Conservation (phyloP, 495 filamentous ascomycete genomes). For the Lasiosphaeria hispida region DNA sequence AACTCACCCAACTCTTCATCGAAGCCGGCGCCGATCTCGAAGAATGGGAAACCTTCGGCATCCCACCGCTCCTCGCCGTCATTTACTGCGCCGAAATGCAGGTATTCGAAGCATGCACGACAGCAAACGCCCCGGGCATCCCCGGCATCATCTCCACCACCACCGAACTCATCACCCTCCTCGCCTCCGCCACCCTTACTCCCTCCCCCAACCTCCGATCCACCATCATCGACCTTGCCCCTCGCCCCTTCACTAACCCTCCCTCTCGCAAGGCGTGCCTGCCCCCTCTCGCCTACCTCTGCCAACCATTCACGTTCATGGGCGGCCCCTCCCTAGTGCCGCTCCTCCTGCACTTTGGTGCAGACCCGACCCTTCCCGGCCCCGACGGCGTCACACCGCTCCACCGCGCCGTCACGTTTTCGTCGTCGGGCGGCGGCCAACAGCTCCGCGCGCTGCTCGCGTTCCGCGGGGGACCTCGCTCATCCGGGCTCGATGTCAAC, state of each 20-base stretch:
- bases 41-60: neutral
- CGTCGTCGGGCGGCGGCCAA: neutral
- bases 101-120: neutral
- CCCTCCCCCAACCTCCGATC: neutral
- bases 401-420: slow-evolving; percentile 16
- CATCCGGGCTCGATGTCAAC: slow-evolving; percentile 14
- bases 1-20: slow-evolving; percentile 4
- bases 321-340: neutral
- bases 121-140: neutral
- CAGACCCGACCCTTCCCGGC: slow-evolving; percentile 10
- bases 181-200: slow-evolving; percentile 14
- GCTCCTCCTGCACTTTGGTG: slow-evolving; percentile 11
- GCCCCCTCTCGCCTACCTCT: slow-evolving; percentile 10
- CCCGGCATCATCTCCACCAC: neutral
- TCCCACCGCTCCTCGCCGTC: slow-evolving; percentile 11
- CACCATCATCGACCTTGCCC: slow-evolving; percentile 10
- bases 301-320: neutral
- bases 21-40: neutral
- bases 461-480: slow-evolving; percentile 9
- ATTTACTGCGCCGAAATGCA: slow-evolving; percentile 4
- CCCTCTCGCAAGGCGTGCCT: neutral
- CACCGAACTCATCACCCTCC: slow-evolving; percentile 11
- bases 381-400: slow-evolving; percentile 10
- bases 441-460: neutral
- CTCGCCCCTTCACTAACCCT: neutral